Conservation (phyloP, 768 basidiomycete species). For the Mycena galericulata region DNA sequence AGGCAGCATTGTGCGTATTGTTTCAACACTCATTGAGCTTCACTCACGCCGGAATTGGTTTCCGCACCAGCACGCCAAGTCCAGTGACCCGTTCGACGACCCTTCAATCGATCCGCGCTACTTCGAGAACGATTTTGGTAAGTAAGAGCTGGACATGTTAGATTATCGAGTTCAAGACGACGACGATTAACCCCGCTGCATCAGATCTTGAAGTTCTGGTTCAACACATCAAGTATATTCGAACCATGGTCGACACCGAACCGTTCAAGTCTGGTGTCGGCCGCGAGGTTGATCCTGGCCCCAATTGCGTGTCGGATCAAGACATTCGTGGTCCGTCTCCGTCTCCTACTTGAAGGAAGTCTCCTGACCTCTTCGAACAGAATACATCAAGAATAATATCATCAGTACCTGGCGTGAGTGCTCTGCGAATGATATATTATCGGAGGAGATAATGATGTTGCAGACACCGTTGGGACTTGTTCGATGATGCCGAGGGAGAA, state of each 20-base stretch:
- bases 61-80: slow-evolving; percentile 18
- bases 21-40: background rate
- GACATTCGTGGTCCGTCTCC: slow-evolving; percentile 45
- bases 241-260: slow-evolving; percentile 40
- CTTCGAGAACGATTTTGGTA: slow-evolving; percentile 24
- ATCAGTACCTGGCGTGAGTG: slow-evolving; percentile 43
- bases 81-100: slow-evolving; percentile 12
- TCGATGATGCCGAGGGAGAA: slow-evolving; percentile 67
- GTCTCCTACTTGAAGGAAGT: background rate
- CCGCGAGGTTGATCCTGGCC: slow-evolving; percentile 50
- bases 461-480: slow-evolving; percentile 61
- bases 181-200: background rate
- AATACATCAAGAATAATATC: slow-evolving; percentile 37
- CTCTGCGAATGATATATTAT: background rate
- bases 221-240: slow-evolving; percentile 48
- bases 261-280: slow-evolving; percentile 36
- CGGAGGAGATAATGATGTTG: background rate
- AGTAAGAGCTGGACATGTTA: background rate
- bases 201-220: slow-evolving; percentile 40
- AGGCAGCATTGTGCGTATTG: slow-evolving; percentile 58
- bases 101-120: slow-evolving; percentile 22
- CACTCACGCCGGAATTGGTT: background rate
- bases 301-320: slow-evolving; percentile 44
- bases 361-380: background rate
- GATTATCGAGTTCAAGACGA: slow-evolving; percentile 10